A percentile compares a stretch with the other conserved stretches of the same genome.
phyloP scores from a whole-genome alignment of 352 stramenopile genomes.

The Blastocystis sp. region DNA sequence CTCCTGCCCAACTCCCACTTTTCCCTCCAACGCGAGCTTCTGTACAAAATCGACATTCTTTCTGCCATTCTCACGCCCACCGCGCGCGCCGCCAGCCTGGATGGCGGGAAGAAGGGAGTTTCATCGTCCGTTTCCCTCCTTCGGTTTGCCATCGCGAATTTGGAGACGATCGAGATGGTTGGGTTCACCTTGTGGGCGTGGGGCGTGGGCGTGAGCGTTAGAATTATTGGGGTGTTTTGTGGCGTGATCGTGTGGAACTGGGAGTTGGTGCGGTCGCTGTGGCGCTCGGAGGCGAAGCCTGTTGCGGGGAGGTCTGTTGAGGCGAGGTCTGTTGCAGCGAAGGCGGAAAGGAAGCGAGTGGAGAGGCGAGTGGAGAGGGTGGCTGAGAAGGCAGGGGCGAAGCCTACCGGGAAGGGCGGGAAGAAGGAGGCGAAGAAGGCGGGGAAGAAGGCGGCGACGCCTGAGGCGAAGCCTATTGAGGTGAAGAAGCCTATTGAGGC shows the following conservation, averaged over 20 bases:
- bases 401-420: background rate
- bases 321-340: background rate
- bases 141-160: background rate
- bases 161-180: background rate
- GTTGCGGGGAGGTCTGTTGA: too few relatives aligned
- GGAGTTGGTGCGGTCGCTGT: background rate
- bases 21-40: conserved; percentile 24
- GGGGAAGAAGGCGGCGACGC: background rate
- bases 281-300: background rate
- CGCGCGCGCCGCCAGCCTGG: background rate
- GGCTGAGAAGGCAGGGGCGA: background rate
- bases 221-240: conserved; percentile 6
- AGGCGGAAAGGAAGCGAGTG: background rate
- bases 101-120: background rate
- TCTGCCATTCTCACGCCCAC: background rate
- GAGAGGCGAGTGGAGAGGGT: background rate
- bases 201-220: background rate
- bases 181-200: conserved; percentile 14
- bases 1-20: conserved; percentile 27
- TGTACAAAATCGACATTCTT: conserved; percentile 47
- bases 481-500: background rate
- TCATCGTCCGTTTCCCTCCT: background rate
- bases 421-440: background rate
- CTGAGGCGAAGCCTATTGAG: background rate
- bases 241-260: background rate